Base-by-base conservation (phyloP, 768 basidiomycete species). In the Lyophyllum atratum region DNA sequence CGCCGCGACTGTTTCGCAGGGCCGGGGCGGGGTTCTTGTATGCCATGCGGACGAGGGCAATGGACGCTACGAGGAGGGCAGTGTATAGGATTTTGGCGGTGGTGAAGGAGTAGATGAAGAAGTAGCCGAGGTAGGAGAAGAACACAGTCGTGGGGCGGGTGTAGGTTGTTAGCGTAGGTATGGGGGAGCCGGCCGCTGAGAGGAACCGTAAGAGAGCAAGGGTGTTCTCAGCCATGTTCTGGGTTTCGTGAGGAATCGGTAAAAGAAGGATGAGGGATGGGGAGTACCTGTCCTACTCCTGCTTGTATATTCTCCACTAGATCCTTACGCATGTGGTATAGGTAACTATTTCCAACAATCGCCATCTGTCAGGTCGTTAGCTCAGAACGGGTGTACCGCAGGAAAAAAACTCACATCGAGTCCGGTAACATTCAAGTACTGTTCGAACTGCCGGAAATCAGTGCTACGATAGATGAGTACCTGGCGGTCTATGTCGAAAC, bases 311-410 rank as follows among this genome's bases (percentile, higher is more conserved):
- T 86, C 64, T 92, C 87, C 8, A 93, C 87, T 4, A 89, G 62
- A 71, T 96, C 94, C 81, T 92, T 92, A 47, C 90, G 86, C 75
- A 93, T 98, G 71, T 98, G 95, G 67, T 97, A 98, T 52, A 93
- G 76, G 69, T 97, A 98, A 63, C 91, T 92, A 70, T 96, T 92
- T 14, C 93, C 92, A 3, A 96, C 86, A 25, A 96, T 75, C 0
- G 95, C 95, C 82, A 96, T 93, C 91, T 93, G 61, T n/a, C 22
- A 28, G 28, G 46, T 11, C 49, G 48, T 44, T 33, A 54, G 58
- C 46, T 40, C 52, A 19, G 24, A 42, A 51, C 8, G 19, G 52
- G 28, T 19, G 34, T 12, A 22, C 39, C 43, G 44, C 21, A 21
- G 46, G 21, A 5, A 37, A 70, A 21, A 14, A 44, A 73, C 86